Evolutionary conservation across 495 filamentous ascomycete species (phyloP), one percentile per base, ranked within the genome.

Genomic region (Beverwykella pulmonaria): DNA sequence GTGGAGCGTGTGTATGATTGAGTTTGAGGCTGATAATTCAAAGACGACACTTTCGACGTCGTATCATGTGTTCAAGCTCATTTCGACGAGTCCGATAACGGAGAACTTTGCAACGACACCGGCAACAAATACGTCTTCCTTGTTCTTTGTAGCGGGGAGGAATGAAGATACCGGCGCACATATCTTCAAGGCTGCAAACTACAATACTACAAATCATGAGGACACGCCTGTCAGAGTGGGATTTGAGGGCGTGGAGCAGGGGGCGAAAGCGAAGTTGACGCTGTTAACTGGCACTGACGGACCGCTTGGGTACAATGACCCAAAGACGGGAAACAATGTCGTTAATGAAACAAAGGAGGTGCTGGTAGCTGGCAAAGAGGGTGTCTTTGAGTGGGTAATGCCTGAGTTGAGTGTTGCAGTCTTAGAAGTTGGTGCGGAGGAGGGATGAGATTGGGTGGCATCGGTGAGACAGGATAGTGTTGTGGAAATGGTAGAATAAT

Each of bases 1-100:
- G 44, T 83, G 80, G 81, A 77, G 74, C 12, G 80, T 79, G 12
- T 77, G 80, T 30, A 74, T 83, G 47, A 71, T 83, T 26, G 70
- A 73, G 27, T 84, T 80, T 73, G 77, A 79, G 34, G 73, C 81
- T 0, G 71, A 83, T 67, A 75, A 75, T 23, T 62, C 63, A 22
- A 66, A 79, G 39, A 79, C 79, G 1, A 74, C 79, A n/a, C 73
- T 71, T 1, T 80, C 78, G 5, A 78, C 80, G 0, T 80, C 78
- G 63, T 84, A 75, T 65, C 76, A 64, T 44, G 34, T 61, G 25
- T 84, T 39, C 79, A 81, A 72, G 73, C 74, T 57, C 61, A 72
- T 44, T 76, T 75, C 72, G 58, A 75, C 63, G 77, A 81, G 59
- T 77, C 78, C 26, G 19, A 68, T 68, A 12, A 58, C 59, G 20